Evolutionary conservation across 202 grass and related monocot species (phyloP).

Genomic region (Dendrocalamus latiflorus): DNA sequence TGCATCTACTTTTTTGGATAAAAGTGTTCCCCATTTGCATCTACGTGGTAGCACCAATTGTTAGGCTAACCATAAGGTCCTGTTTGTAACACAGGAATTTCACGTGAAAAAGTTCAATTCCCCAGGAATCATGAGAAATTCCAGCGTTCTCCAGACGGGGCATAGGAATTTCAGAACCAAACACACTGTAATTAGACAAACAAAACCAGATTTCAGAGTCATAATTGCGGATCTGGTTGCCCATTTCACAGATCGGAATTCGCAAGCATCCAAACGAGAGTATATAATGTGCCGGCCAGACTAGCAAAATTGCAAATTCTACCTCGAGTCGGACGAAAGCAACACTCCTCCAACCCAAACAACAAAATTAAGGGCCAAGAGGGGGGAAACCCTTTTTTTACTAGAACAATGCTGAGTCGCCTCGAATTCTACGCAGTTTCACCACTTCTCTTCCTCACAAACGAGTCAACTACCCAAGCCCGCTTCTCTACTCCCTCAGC

Average conservation of each 20-base stretch:
- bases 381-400: not conserved
- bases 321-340: not conserved
- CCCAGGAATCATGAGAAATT: too few species aligned
- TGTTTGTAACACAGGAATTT: too few species aligned
- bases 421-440: slow-evolving; percentile 11
- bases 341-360: not conserved
- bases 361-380: not conserved
- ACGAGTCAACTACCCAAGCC: slow-evolving; percentile 21
- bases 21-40: too few species aligned
- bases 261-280: not conserved
- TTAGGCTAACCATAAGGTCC: too few species aligned
- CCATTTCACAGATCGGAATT: slow-evolving; percentile 11
- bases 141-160: too few species aligned
- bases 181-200: not conserved
- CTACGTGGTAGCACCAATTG: too few species aligned
- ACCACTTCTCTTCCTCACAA: not conserved
- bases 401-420: not conserved
- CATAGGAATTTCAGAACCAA: not conserved
- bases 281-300: not conserved
- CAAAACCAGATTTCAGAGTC: not conserved
- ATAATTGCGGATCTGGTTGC: not conserved
- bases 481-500: not conserved
- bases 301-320: not conserved
- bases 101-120: too few species aligned
- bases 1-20: too few species aligned